These are phyloP conservation scores for Barnettozyma vustinii DNA, from an alignment of 805 yeast genomes.

Conservation along the genomic window DNA sequence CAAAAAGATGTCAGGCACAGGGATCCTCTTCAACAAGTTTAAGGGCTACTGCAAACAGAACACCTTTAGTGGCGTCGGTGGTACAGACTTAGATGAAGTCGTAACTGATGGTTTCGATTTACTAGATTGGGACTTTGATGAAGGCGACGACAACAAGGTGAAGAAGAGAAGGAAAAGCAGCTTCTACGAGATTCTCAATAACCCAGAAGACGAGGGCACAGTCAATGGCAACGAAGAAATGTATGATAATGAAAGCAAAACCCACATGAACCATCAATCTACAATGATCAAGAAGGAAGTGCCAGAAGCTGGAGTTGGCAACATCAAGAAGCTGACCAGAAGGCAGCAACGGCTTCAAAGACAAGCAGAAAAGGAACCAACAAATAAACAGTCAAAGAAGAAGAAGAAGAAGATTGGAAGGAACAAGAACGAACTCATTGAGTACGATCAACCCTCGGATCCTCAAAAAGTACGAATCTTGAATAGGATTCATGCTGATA, in stretches of 20 bases:
- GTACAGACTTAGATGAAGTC: neutral
- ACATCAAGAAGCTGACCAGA: neutral
- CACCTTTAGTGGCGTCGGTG: neutral
- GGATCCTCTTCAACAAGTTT: constrained; percentile 15
- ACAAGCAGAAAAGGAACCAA: neutral
- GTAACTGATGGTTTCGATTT: constrained; percentile 38
- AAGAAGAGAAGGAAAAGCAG: constrained; percentile 11
- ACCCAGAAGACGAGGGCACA: neutral
- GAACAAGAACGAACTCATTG: constrained; percentile 7
- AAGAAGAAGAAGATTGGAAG: constrained; percentile 4
- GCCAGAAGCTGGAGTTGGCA: neutral
- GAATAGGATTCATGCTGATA: constrained; percentile 14
- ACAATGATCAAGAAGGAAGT: neutral
- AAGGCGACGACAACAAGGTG: neutral
- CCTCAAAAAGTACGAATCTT: constrained; percentile 14
- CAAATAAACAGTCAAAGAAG: neutral
- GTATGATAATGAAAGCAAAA: constrained; percentile 8
- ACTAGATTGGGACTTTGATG: constrained; percentile 31
- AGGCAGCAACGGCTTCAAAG: constrained; percentile 2
- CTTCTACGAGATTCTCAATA: neutral
- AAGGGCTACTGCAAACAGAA: constrained; percentile 22
- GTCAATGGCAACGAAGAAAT: constrained; percentile 9
- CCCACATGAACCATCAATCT: constrained; percentile 11
- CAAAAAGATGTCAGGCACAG: neutral
- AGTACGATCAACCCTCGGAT: constrained; percentile 16